Evolutionary conservation across 2,329 filamentous ascomycete species (phyloP).

Genomic region (Westerdykella sp.): DNA sequence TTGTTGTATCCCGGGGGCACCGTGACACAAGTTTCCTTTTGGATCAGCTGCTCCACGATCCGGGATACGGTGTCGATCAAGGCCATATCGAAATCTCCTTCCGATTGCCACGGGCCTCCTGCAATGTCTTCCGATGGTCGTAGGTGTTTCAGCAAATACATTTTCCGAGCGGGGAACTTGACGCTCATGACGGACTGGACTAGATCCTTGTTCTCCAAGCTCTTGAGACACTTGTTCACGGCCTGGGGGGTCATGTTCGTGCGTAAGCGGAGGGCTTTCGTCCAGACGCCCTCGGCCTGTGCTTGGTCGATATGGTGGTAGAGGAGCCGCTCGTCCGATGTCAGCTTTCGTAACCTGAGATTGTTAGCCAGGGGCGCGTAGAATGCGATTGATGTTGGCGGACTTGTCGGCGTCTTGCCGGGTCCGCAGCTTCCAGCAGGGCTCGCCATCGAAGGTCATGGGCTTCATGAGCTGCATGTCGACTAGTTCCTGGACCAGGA

Average conservation of each 20-base stretch:
- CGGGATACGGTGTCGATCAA: constrained; percentile 74
- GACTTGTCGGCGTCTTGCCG: constrained; percentile 34
- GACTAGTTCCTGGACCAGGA: constrained; percentile 29
- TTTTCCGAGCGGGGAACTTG: constrained; percentile 84
- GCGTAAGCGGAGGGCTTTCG: constrained; percentile 71
- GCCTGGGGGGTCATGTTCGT: constrained; percentile 79
- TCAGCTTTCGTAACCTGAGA: constrained; percentile 41
- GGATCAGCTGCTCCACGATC: constrained; percentile 68
- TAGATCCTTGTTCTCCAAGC: constrained; percentile 72
- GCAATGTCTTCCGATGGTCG: constrained; percentile 84
- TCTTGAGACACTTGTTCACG: constrained; percentile 75
- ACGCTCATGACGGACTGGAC: constrained; percentile 89
- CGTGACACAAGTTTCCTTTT: constrained; percentile 63
- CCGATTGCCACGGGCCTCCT: constrained; percentile 90
- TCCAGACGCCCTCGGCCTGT: constrained; percentile 83
- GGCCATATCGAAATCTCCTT: constrained; percentile 80
- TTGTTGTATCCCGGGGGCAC: constrained; percentile 41
- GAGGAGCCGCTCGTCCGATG: constrained; percentile 70
- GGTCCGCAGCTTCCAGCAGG: constrained; percentile 34
- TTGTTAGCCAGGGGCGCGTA: background rate
- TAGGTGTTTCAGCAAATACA: constrained; percentile 87
- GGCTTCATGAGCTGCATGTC: constrained; percentile 35
- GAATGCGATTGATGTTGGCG: constrained; percentile 1
- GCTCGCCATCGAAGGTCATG: constrained; percentile 31
- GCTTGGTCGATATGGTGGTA: constrained; percentile 86